Evolutionary conservation across 2,329 filamentous ascomycete genomes (phyloP).

Genomic region (Chalaropsis thielavioides): DNA sequence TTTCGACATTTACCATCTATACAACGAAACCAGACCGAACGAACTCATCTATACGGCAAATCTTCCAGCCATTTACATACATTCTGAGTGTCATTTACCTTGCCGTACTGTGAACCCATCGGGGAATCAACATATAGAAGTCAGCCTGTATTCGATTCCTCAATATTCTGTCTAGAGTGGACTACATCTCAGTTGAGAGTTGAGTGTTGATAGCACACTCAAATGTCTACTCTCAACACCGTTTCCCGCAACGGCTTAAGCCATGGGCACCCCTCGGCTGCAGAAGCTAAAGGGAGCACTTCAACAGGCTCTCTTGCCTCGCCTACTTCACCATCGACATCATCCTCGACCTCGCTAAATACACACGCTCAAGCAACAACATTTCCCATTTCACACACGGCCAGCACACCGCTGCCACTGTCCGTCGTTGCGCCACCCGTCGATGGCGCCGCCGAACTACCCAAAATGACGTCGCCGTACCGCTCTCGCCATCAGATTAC

Average conservation of each 20-base stretch:
- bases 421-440: neutral
- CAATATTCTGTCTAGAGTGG: too few species aligned
- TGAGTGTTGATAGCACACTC: neutral
- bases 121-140: too few species aligned
- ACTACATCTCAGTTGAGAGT: too few species aligned
- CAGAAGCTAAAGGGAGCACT: neutral
- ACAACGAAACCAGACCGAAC: neutral
- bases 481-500: slow-evolving; percentile 37
- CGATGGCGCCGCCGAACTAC: neutral
- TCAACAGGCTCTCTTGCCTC: slow-evolving; percentile 1
- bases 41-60: neutral
- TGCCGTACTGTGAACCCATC: too few species aligned
- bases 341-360: neutral
- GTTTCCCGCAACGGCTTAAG: neutral
- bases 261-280: neutral
- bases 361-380: neutral
- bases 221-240: neutral
- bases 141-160: neutral
- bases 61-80: too few species aligned
- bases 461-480: slow-evolving; percentile 15
- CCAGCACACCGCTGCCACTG: neutral
- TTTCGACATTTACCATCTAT: neutral
- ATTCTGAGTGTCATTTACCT: too few species aligned
- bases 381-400: neutral
- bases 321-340: slow-evolving; percentile 1